Conservation (phyloP, 2,329 filamentous ascomycete genomes). For the Uncinocarpus reesii region DNA sequence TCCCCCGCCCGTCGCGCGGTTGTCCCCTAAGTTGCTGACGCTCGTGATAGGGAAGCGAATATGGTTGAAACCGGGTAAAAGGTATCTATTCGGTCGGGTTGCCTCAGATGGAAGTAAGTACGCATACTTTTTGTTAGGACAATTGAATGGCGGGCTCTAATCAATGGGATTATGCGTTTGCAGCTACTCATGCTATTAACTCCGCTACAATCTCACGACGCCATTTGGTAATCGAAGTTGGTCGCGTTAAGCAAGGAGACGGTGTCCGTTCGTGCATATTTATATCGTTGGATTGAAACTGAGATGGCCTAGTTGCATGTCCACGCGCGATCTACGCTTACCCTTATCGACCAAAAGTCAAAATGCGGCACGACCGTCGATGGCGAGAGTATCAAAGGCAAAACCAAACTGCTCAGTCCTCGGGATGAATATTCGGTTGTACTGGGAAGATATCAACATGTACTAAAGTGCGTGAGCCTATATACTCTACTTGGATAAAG, state of each 20-base stretch:
- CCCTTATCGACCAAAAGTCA: conserved; percentile 67
- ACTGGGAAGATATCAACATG: conserved; percentile 58
- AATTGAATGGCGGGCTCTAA: too few species aligned
- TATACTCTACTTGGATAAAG: not conserved
- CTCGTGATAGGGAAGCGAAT: conserved; percentile 52
- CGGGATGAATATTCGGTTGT: conserved; percentile 53
- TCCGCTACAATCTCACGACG: conserved; percentile 80
- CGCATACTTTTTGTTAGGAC: too few species aligned
- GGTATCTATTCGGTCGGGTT: conserved; percentile 79
- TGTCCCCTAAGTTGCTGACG: not conserved
- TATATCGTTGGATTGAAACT: conserved; percentile 13
- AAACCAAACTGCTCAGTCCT: conserved; percentile 29
- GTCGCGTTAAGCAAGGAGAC: conserved; percentile 53
- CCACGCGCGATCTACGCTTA: conserved; percentile 57
- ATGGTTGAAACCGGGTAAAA: conserved; percentile 78
- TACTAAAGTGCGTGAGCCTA: conserved; percentile 26
- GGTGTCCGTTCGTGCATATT: conserved; percentile 43
- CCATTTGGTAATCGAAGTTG: conserved; percentile 70
- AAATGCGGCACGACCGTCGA: conserved; percentile 76
- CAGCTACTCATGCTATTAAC: conserved; percentile 60
- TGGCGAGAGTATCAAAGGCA: conserved; percentile 57
- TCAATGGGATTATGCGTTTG: not conserved
- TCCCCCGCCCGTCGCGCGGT: not conserved
- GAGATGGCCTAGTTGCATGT: conserved; percentile 46
- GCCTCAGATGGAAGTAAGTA: conserved; percentile 30